A percentile compares a stretch with the other conserved stretches of the same genome.
phyloP scores from a whole-genome alignment of 768 basidiomycete species.

The Termitomyces sp. region DNA sequence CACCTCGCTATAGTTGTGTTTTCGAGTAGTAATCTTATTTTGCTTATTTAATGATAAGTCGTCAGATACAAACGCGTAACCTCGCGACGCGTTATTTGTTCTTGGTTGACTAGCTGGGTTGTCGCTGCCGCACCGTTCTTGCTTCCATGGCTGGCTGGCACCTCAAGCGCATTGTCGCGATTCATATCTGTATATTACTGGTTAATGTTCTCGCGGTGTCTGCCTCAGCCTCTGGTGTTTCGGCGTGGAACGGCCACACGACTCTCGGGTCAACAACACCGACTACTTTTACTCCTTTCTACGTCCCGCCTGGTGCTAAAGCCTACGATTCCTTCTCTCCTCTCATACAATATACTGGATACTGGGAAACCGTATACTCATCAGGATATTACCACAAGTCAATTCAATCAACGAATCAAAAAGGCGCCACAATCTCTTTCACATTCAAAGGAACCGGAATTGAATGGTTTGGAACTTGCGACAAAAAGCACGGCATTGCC shows the following conservation, averaged over 20 bases:
- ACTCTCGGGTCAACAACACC: constrained; percentile 41
- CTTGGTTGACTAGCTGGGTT: not conserved
- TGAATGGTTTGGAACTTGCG: constrained; percentile 70
- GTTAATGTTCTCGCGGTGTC: constrained; percentile 7
- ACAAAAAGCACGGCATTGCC: constrained; percentile 47
- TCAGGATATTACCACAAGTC: constrained; percentile 43
- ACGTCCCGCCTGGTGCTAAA: constrained; percentile 68
- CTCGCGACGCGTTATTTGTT: not conserved
- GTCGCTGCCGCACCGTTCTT: not conserved
- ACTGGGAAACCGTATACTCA: constrained; percentile 53
- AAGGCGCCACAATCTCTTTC: constrained; percentile 46
- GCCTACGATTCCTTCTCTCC: constrained; percentile 67
- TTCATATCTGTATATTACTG: constrained; percentile 8
- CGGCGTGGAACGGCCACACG: constrained; percentile 68
- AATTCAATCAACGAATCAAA: constrained; percentile 42
- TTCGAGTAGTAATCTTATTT: not conserved
- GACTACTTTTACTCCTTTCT: constrained; percentile 58
- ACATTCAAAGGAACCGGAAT: constrained; percentile 69
- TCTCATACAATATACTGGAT: constrained; percentile 54
- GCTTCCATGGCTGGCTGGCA: constrained; percentile 9
- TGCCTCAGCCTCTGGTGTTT: constrained; percentile 22
- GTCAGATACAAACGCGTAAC: not conserved
- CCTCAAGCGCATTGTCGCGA: not conserved
- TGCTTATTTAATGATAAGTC: not conserved
- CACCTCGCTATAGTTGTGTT: not conserved